phyloP scores from a whole-genome alignment of 495 filamentous ascomycete species.

The Cercophora newfieldiana region DNA sequence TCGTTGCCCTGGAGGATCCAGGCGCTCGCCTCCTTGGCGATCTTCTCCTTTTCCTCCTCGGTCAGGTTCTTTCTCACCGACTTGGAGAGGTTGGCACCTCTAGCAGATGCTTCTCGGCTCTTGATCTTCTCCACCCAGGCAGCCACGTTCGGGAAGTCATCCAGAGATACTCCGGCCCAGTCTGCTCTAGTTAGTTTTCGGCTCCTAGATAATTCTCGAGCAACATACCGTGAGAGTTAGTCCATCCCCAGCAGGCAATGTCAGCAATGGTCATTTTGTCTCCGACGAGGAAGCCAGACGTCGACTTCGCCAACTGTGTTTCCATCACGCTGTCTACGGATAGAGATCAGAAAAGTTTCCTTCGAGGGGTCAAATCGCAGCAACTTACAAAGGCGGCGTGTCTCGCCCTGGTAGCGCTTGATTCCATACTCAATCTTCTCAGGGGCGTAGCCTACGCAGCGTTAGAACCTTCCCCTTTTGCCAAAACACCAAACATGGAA shows the following conservation, averaged over 20 bases:
- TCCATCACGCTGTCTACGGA: conserved; percentile 69
- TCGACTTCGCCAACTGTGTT: conserved; percentile 62
- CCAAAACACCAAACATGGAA: neutral
- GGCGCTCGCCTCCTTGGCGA: conserved; percentile 43
- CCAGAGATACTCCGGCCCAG: conserved; percentile 73
- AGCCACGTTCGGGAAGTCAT: conserved; percentile 70
- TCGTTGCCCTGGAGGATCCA: conserved; percentile 67
- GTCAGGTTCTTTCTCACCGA: conserved; percentile 45
- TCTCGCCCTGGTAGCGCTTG: conserved; percentile 79
- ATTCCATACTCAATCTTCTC: conserved; percentile 86
- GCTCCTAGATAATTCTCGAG: neutral
- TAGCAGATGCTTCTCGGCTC: conserved; percentile 67
- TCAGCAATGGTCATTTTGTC: conserved; percentile 82
- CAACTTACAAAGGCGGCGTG: conserved; percentile 61
- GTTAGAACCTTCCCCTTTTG: neutral
- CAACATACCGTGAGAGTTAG: conserved; percentile 45
- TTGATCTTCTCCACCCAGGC: conserved; percentile 68
- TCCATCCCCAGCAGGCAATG: conserved; percentile 79
- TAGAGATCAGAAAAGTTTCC: too few relatives aligned
- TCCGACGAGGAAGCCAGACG: conserved; percentile 73
- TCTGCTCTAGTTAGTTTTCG: conserved; percentile 36
- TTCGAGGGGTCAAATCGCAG: too few relatives aligned
- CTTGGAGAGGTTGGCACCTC: conserved; percentile 74
- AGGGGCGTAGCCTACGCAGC: conserved; percentile 65
- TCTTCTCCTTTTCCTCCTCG: conserved; percentile 52